Evolutionary conservation across 2,329 filamentous ascomycete genomes (phyloP), one percentile per base, ranked within the genome.

Genomic region (Hymenotorrendiella dingleyae): DNA sequence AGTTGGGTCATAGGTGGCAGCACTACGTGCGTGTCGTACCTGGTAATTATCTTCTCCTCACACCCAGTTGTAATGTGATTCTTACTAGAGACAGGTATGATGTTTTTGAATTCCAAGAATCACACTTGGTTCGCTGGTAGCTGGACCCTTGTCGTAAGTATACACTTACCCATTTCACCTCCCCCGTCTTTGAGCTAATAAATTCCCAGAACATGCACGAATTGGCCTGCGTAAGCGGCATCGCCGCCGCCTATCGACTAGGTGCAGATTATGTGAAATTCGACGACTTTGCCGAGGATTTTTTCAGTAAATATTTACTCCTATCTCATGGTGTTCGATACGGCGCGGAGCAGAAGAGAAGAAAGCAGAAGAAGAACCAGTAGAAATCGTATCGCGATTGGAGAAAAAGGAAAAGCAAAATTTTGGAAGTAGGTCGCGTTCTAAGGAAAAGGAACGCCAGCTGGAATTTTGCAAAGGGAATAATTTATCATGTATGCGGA

Each of bases 161-260:
- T 4, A 9, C 4, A 12, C 17, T 14, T 17, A 4, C 17, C 20
- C 21, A 4, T 12, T 8, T 9, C 27, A 21, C 12, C 11, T n/a
- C 17, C n/a, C 24, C 11, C 14, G 29, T 22, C 16, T 6, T 2
- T 36, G 24, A 33, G 2, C 11, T 43, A 11, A 12, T 28, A 55
- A 66, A 66, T 4, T 12, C 29, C 7, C 45, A 75, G 75, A 82
- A 82, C 49, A 78, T 79, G 54, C 78, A 87, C 53, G 83, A 87
- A 55, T 69, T 84, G 8, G 84, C 83, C 1, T 80, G 80, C 43
- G 80, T 87, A 37, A 79, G 74, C 42, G 82, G 83, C 0, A 84
- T 86, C 36, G 78, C 81, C 4, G 83, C 82, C 2, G 84, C 82
- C 0, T 83, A 84, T 41, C 74, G 78, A 35, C 65, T 86, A 0